phyloP scores from a whole-genome alignment of 78 protist genomes.

The Cavenderia fasciculata region DNA sequence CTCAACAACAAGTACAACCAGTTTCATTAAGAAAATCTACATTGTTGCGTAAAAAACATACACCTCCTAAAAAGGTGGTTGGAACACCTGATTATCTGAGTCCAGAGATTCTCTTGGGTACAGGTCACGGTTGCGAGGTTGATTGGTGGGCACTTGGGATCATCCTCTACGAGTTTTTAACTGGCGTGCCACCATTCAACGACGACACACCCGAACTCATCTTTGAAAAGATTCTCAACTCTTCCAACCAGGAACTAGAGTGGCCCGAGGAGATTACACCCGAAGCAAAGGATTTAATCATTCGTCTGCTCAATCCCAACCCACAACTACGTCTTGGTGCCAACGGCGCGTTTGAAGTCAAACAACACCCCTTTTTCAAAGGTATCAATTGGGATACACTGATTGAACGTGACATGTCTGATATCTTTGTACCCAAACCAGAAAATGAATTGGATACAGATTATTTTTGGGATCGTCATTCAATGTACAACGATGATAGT shows the following conservation, averaged over 20 bases:
- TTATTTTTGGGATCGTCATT: slow-evolving; percentile 75
- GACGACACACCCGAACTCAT: slow-evolving; percentile 90
- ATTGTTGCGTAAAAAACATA: slow-evolving; percentile 1
- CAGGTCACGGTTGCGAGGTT: slow-evolving; percentile 88
- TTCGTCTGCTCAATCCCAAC: slow-evolving; percentile 40
- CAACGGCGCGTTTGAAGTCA: slow-evolving; percentile 72
- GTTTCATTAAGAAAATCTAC: too few species aligned
- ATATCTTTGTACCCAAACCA: slow-evolving; percentile 80
- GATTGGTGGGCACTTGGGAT: slow-evolving; percentile 98
- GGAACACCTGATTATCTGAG: slow-evolving; percentile 98
- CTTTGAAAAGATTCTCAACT: slow-evolving; percentile 68
- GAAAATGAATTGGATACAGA: slow-evolving; percentile 72
- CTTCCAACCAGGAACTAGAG: slow-evolving; percentile 57
- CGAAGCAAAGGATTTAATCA: slow-evolving; percentile 80
- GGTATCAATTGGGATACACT: slow-evolving; percentile 81
- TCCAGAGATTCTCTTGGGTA: slow-evolving; percentile 93
- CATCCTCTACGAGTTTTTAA: slow-evolving; percentile 86
- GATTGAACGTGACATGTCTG: slow-evolving; percentile 32
- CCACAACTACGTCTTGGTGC: slow-evolving; percentile 77
- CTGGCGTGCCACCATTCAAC: slow-evolving; percentile 95
- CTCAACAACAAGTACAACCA: background rate
- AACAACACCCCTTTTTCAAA: slow-evolving; percentile 82
- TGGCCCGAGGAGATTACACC: slow-evolving; percentile 55
- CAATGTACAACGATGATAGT: slow-evolving; percentile 40
- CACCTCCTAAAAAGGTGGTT: slow-evolving; percentile 63